Evolutionary conservation across 805 yeast genomes (phyloP), one percentile per base, ranked within the genome.

Genomic region (Lachancea thermotolerans): DNA sequence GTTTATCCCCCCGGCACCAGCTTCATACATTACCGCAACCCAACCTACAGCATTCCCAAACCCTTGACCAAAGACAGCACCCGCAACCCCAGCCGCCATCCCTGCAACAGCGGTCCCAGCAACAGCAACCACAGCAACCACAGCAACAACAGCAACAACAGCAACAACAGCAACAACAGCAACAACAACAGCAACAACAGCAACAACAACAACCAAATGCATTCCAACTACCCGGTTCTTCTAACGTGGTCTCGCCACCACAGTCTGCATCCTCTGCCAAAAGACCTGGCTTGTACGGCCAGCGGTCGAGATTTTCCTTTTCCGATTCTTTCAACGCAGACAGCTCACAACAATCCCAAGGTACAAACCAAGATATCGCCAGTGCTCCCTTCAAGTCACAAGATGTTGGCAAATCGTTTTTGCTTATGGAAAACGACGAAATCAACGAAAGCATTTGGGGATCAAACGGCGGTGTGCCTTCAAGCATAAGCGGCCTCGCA

Each of bases 301-400:
- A 78, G 57, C 67, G 85, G 52, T 79, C 85, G n/a, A 71, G 87
- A 53, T 81, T 82, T 55, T 69, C 82, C 33, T 82, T 82, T 58
- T 75, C 81, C 52, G 88, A 82, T 57, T 86, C 87, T 9, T 75
- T 75, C 54, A 63, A 58, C n/a, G 57, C 54, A 30, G 70, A 66
- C 17, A 35, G 56, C 4, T 47, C 56, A 17, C 44, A 41, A 29
- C 59, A 49, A 21, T 60, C 54, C 33, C 56, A 43, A 21, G 40
- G 41, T 14, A 49, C 42, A 39, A 48, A 39, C 16, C 51, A 30
- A 45, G 49, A 45, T 11, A 30, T 40, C 8, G 36, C 35, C 29
- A 45, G 40, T 27, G 41, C 53, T 16, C 51, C 55, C 3, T 35
- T 51, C 7, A 58, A 50, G 34, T 45, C 64, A 11, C 63, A 64